Evolutionary conservation across 495 filamentous ascomycete species (phyloP).

Genomic region (Penicillium cosmopolitanum): DNA sequence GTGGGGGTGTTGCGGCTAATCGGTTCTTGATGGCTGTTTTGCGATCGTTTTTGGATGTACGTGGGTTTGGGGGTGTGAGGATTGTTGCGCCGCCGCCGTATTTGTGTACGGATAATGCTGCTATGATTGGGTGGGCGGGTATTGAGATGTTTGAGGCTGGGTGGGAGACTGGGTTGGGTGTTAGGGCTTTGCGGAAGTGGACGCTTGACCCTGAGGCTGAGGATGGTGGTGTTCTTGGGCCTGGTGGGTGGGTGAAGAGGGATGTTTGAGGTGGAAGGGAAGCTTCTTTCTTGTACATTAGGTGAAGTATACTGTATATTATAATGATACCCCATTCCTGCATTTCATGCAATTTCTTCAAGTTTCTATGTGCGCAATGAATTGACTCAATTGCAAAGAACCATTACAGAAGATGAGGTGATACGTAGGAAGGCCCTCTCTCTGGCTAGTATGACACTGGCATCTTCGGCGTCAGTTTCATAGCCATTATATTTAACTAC

Average conservation of each 20-base stretch:
- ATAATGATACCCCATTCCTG: too few species aligned
- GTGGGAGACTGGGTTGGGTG: slow-evolving; percentile 62
- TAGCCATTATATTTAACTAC: too few species aligned
- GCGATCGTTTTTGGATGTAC: slow-evolving; percentile 59
- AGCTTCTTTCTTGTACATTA: background rate
- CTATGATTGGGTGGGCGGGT: slow-evolving; percentile 97
- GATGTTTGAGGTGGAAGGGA: background rate
- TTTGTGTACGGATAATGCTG: slow-evolving; percentile 92
- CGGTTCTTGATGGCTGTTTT: slow-evolving; percentile 72
- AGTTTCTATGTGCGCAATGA: too few species aligned
- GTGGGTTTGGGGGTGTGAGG: slow-evolving; percentile 63
- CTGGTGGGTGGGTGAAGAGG: slow-evolving; percentile 39
- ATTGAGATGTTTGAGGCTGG: slow-evolving; percentile 89
- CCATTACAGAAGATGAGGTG: too few species aligned
- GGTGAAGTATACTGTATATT: too few species aligned
- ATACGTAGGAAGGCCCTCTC: too few species aligned
- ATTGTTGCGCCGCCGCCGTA: slow-evolving; percentile 72
- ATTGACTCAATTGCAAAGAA: too few species aligned
- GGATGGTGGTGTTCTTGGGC: slow-evolving; percentile 56
- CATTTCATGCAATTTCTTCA: too few species aligned
- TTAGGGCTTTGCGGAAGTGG: slow-evolving; percentile 73
- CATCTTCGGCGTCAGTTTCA: too few species aligned
- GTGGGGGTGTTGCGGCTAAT: slow-evolving; percentile 90
- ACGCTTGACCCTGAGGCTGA: slow-evolving; percentile 64
- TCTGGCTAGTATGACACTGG: too few species aligned